These are phyloP conservation scores for Tylopilus plumbeoviolaceoides DNA, from an alignment of 768 basidiomycete genomes.

Conservation along the genomic window DNA sequence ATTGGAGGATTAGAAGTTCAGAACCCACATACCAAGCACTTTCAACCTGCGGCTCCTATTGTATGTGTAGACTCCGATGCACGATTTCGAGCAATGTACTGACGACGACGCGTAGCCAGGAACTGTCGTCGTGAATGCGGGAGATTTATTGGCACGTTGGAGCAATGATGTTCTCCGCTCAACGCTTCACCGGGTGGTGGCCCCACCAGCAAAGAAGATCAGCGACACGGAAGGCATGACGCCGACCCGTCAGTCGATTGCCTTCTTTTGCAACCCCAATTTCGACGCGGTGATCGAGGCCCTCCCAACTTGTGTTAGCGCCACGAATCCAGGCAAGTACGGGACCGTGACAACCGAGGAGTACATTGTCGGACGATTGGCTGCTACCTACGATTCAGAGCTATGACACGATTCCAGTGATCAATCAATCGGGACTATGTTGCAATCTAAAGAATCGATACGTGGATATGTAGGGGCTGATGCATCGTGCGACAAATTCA, in stretches of 20 bases:
- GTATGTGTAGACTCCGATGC: slow-evolving; percentile 39
- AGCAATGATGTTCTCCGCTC: slow-evolving; percentile 77
- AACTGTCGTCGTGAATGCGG: slow-evolving; percentile 80
- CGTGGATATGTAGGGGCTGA: slow-evolving; percentile 13
- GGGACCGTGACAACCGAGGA: slow-evolving; percentile 66
- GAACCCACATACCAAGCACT: slow-evolving; percentile 70
- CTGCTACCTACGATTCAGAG: slow-evolving; percentile 50
- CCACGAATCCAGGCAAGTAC: slow-evolving; percentile 57
- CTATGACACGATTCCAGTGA: not conserved
- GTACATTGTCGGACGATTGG: slow-evolving; percentile 71
- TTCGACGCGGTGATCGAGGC: slow-evolving; percentile 63
- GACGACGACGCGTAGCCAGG: slow-evolving; percentile 47
- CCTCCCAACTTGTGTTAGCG: slow-evolving; percentile 52
- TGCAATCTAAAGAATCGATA: slow-evolving; percentile 4
- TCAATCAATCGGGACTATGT: not conserved
- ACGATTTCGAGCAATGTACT: not conserved
- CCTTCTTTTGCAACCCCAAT: slow-evolving; percentile 87
- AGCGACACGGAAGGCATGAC: slow-evolving; percentile 51
- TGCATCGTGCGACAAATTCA: slow-evolving; percentile 16
- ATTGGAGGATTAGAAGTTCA: slow-evolving; percentile 82
- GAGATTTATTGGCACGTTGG: slow-evolving; percentile 79
- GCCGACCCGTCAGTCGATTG: slow-evolving; percentile 72
- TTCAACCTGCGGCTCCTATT: slow-evolving; percentile 70
- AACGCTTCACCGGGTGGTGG: slow-evolving; percentile 80
- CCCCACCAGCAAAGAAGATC: slow-evolving; percentile 52